These are phyloP conservation scores for Alternaria tenuissima DNA, from an alignment of 2,329 filamentous ascomycete genomes.

Conservation along the genomic window DNA sequence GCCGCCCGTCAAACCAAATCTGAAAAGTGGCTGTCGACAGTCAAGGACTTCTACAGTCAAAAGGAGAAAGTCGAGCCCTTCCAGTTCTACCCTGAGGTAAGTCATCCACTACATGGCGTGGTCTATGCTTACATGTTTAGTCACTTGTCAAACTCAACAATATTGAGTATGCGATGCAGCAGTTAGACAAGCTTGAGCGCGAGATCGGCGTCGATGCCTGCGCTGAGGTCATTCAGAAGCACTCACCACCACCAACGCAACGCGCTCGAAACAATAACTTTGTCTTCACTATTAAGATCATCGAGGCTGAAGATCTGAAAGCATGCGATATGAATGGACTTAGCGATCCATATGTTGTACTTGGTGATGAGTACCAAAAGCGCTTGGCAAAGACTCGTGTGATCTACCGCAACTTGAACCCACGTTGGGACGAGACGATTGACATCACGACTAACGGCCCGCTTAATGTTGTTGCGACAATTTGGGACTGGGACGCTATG, in stretches of 20 bases:
- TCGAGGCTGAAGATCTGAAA: conserved; percentile 96
- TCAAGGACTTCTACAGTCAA: conserved; percentile 89
- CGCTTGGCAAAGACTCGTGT: conserved; percentile 93
- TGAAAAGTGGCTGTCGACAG: conserved; percentile 91
- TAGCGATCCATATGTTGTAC: conserved; percentile 95
- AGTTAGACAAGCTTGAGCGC: conserved; percentile 88
- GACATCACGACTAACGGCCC: conserved; percentile 93
- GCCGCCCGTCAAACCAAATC: conserved; percentile 81
- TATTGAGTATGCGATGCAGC: conserved; percentile 90
- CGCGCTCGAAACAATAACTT: conserved; percentile 80
- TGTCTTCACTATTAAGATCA: conserved; percentile 98
- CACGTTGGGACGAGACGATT: conserved; percentile 95
- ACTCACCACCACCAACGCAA: conserved; percentile 75
- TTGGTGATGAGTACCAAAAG: conserved; percentile 98
- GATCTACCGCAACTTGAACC: conserved; percentile 88
- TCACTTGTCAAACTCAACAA: conserved; percentile 98
- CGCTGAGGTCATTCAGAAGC: conserved; percentile 78
- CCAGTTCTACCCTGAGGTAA: conserved; percentile 91
- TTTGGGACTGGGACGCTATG: conserved; percentile 98
- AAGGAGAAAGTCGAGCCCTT: conserved; percentile 96
- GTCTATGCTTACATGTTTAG: conserved; percentile 55
- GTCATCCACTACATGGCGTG: conserved; percentile 27
- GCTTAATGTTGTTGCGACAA: conserved; percentile 92
- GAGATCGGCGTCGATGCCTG: conserved; percentile 92
- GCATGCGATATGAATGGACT: conserved; percentile 95